Base-by-base conservation (phyloP, 2,329 filamentous ascomycete genomes). In the Colletotrichum incanum region DNA sequence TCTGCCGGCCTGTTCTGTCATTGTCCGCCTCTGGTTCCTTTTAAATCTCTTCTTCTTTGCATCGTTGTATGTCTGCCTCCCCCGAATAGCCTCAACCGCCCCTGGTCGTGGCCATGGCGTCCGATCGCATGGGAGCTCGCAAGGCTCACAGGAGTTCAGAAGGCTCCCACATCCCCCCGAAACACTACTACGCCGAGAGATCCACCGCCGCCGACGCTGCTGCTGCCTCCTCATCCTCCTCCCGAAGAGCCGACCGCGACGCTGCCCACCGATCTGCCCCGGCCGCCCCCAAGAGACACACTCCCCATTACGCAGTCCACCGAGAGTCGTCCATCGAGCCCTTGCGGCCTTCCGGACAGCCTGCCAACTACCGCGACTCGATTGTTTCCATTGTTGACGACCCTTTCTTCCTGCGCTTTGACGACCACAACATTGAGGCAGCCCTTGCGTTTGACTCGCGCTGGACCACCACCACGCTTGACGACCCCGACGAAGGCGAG, bases 351-450 rank as follows among this genome's bases (percentile, higher is more conserved):
- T 76, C 78, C 74, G 79, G 79, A 52, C 73, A 76, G 11, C 68
- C 73, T 39, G 67, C 75, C 68, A 76, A 75, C 63, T 79, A 80
- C 76, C 83, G 86, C 72, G 85, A 86, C 75, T 90, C 87, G 23
- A 80, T 89, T 74, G 79, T 83, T 62, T 89, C 87, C 71, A 87
- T 89, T 73, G 81, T 87, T 77, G 86, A 90, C 83, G 87, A 89
- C 74, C 86, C 86, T 39, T 88, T 89, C 78, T 87, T 88, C 80
- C 84, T 85, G 76, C 84, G 83, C 74, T 85, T 86, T 74, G 80
- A 85, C 78, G 77, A 80, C 47, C 78, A 80, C 70, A 76, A 80
- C 54, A 76, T 77, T 45, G 77, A 78, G 65, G 78, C 80, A 72
- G 71, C 79, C 63, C 78, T 75, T 67, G 76, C 43, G 45, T 72